Conservation (phyloP, 768 basidiomycete genomes). For the Lactarius quietus region DNA sequence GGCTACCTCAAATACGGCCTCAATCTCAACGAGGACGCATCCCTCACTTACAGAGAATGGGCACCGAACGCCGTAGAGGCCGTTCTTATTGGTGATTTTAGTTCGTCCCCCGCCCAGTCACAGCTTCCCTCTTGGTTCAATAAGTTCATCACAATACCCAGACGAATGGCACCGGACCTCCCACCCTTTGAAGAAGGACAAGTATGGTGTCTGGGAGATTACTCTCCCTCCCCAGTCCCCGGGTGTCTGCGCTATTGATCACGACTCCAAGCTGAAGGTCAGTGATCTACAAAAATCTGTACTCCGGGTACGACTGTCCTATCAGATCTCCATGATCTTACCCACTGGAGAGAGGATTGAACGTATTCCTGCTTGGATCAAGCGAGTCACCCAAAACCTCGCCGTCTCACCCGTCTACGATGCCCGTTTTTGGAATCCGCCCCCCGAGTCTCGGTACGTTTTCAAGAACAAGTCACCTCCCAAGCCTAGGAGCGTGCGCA, state of each 20-base stretch:
- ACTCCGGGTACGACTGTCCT: not conserved
- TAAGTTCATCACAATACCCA: constrained; percentile 32
- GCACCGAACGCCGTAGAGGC: constrained; percentile 87
- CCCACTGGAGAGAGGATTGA: constrained; percentile 80
- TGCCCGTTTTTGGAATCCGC: constrained; percentile 98
- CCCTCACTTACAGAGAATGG: constrained; percentile 91
- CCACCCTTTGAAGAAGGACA: constrained; percentile 81
- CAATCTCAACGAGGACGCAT: constrained; percentile 59
- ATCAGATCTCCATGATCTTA: constrained; percentile 87
- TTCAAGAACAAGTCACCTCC: constrained; percentile 79
- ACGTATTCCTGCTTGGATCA: constrained; percentile 91
- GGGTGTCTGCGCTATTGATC: constrained; percentile 81
- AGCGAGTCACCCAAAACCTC: constrained; percentile 92
- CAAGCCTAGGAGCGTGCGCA: constrained; percentile 62
- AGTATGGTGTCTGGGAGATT: constrained; percentile 90
- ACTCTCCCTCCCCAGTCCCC: constrained; percentile 59
- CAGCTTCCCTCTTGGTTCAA: not conserved
- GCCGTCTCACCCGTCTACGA: constrained; percentile 88
- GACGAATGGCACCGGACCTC: constrained; percentile 85
- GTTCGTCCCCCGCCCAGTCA: constrained; percentile 47
- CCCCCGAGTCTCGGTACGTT: constrained; percentile 60
- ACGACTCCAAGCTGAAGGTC: constrained; percentile 93
- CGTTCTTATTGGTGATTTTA: constrained; percentile 91
- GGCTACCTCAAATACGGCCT: constrained; percentile 82
- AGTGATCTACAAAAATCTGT: not conserved